phyloP scores from a whole-genome alignment of 1,284 basidiomycete species.

The Apiotrichum mycotoxinovorans region DNA sequence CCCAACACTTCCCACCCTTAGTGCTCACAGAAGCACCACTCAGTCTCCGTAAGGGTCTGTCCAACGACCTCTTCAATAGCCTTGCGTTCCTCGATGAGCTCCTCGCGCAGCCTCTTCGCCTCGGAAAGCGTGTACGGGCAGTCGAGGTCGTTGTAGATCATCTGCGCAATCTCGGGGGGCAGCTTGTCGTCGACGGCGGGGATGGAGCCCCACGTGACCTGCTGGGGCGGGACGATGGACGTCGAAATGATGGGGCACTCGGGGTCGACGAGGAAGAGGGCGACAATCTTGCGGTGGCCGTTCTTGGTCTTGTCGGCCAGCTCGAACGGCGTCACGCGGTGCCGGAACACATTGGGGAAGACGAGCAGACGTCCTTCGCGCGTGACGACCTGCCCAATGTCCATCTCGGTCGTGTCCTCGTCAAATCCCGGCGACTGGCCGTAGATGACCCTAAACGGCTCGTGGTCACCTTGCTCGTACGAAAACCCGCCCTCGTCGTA shows the following conservation, averaged over 20 bases:
- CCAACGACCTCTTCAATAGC: neutral
- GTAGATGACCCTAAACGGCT: constrained; percentile 2
- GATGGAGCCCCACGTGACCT: constrained; percentile 4
- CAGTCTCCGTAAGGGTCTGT: neutral
- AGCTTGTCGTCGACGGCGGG: neutral
- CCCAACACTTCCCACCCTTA: too few relatives aligned
- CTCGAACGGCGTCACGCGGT: constrained; percentile 1
- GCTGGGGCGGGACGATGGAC: constrained; percentile 17
- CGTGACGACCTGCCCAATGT: neutral
- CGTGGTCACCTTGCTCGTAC: constrained; percentile 13
- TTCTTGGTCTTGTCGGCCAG: constrained; percentile 4
- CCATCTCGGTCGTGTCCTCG: neutral
- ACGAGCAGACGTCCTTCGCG: neutral
- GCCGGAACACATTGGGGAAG: constrained; percentile 7
- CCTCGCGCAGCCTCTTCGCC: constrained; percentile 13
- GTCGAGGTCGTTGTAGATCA: constrained; percentile 9
- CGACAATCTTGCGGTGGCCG: constrained; percentile 21
- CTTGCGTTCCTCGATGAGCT: constrained; percentile 19
- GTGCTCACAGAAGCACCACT: constrained; percentile 19
- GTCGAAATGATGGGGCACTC: constrained; percentile 6
- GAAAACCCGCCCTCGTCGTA: neutral
- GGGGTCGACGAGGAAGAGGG: constrained; percentile 21
- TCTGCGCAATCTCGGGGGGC: constrained; percentile 8
- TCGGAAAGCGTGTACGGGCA: constrained; percentile 10
- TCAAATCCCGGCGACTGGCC: neutral